Evolutionary conservation across 441 rosid species (phyloP), one percentile per base, ranked within the genome.

Genomic region (Gossypium trilobum): DNA sequence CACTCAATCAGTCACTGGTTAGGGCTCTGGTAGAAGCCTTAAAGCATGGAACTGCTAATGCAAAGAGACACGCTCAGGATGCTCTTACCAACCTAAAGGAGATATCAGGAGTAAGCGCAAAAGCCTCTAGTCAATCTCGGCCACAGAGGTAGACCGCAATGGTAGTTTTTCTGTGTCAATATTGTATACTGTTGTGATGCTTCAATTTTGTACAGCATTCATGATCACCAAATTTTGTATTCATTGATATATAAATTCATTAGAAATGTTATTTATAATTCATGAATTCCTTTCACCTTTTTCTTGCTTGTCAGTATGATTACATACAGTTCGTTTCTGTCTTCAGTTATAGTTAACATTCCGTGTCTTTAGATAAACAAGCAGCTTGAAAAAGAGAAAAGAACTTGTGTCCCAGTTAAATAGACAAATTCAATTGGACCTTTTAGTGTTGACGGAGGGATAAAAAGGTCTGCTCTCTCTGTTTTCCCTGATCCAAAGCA

Each of bases 71-170:
- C 68, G 82, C 85, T 39, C 84, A 71, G 72, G 71, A 70, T 65
- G 81, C 85, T 57, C 81, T 84, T 10, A 80, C 85, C 52, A 80
- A 71, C 71, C 82, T 82, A 36, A 80, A 73, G 76, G 85, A 80
- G 78, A 3, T 80, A 74, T 82, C 85, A 2, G 80, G 76, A 3
- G 20, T 39, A 62, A 66, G 80, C 6, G 71, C 75, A n/a, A 72
- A 25, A 23, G 52, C 58, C 16, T 64, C 81, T 3, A 74, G 65
- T 58, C 80, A 79, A 73, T 27, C 63, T 31, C 59, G 23, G 22
- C 71, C 77, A 7, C 3, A 44, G 66, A 78, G 75, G 74, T 77
- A 77, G 71, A 56, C 73, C 25, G 11, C 19, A 2, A 29, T 51
- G 51, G 4, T 25, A 14, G 14, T 48, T 46, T 8, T 68, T 68